phyloP scores from a whole-genome alignment of 2,329 filamentous ascomycete species.

The Penicillium oxalicum region DNA sequence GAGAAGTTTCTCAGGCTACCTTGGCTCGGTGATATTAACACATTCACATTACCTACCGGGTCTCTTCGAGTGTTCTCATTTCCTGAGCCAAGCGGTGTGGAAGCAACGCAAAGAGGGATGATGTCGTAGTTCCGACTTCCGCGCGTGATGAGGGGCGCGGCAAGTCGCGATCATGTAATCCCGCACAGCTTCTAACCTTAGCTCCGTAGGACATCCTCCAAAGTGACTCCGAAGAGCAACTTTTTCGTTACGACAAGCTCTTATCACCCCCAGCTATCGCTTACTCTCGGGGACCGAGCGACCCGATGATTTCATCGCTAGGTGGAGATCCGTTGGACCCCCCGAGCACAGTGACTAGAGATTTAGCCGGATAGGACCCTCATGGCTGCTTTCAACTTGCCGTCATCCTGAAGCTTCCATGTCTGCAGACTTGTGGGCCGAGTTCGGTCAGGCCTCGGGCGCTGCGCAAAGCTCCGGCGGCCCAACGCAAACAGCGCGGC shows the following conservation, averaged over 20 bases:
- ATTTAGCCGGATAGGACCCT: not conserved
- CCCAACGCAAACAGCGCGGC: conserved; percentile 6
- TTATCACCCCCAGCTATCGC: conserved; percentile 14
- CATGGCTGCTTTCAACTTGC: not conserved
- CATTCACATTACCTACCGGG: conserved; percentile 37
- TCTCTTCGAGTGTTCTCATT: conserved; percentile 53
- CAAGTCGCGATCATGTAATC: conserved; percentile 17
- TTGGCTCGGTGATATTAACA: not conserved
- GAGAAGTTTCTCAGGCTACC: too few species aligned
- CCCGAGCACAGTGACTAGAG: not conserved
- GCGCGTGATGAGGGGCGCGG: conserved; percentile 14
- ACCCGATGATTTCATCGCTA: not conserved
- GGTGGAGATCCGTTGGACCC: not conserved
- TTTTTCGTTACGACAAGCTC: not conserved
- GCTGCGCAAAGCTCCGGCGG: conserved; percentile 13
- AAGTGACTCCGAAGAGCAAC: too few species aligned
- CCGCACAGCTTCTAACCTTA: conserved; percentile 1
- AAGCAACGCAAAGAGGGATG: conserved; percentile 5
- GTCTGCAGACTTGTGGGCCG: conserved; percentile 51
- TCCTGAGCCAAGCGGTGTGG: conserved; percentile 17
- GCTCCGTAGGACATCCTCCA: too few species aligned
- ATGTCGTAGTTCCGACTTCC: too few species aligned
- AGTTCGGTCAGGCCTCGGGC: conserved; percentile 37
- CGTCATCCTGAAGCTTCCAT: conserved; percentile 28
- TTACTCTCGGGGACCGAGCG: conserved; percentile 6